Evolutionary conservation across 2,329 filamentous ascomycete genomes (phyloP), one percentile per base, ranked within the genome.

Genomic region (Exophiala sideris): DNA sequence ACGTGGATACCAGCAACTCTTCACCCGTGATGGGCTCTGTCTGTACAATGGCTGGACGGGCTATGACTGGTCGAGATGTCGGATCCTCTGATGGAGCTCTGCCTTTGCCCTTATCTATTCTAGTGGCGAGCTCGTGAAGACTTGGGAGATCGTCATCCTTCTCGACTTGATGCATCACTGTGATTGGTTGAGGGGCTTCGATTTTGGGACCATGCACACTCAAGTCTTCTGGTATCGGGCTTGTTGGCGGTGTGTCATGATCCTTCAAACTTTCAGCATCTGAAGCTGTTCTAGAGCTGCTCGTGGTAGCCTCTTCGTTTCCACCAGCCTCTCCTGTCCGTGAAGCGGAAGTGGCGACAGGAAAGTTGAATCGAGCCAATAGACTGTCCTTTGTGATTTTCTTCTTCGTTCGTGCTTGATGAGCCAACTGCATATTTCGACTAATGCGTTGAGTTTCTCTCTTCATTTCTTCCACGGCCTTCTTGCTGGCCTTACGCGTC

Each of bases 401-500:
- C 77, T 94, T 97, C 71, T 88, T 91, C 1, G 90, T 95, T 73
- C 86, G 89, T 20, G 89, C 88, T 67, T 96, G 86, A 70, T 97
- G 91, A 1, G 88, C 84, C 45, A 99, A 80, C 70, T 97, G 92
- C 82, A 96, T 88, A 67, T 88, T 95, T 61, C 94, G 82, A 62
- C 83, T 86, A 74, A 99, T 83, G 29, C 94, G 84, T 73, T 99
- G 94, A 1, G 92, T 96, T 71, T 99, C 94, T 54, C 90, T 83
- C 64, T 88, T 87, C 87, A 99, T 96, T 63, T 97, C 92, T 67
- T 96, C 89, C 39, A 96, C 70, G 0, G 94, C 94, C 72, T 91
- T 96, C 74, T 92, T 97, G 75, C 91, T 92, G 0, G 94, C 91
- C 68, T 94, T 95, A 10, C 94, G 83, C 8, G 82, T 80, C 4